phyloP scores from a whole-genome alignment of 2,329 filamentous ascomycete genomes.

The Camillea tinctor region DNA sequence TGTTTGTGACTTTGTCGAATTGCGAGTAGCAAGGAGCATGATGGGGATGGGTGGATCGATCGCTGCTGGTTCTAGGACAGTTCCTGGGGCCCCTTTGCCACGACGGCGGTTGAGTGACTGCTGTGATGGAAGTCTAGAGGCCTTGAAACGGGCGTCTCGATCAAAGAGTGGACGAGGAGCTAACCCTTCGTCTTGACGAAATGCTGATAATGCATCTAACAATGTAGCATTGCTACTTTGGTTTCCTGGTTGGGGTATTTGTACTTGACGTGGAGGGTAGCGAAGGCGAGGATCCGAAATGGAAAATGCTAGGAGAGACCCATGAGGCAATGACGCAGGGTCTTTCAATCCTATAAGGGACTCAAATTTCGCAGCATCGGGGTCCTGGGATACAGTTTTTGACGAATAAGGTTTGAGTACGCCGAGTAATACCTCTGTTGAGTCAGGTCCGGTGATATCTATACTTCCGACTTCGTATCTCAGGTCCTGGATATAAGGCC shows the following conservation, averaged over 20 bases:
- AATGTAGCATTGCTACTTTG: slow-evolving; percentile 35
- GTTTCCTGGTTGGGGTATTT: slow-evolving; percentile 34
- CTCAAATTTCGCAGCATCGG: slow-evolving; percentile 49
- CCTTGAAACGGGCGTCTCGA: slow-evolving; percentile 61
- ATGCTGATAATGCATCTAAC: slow-evolving; percentile 61
- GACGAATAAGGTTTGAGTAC: slow-evolving; percentile 57
- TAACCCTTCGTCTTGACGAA: slow-evolving; percentile 61
- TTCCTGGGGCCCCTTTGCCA: slow-evolving; percentile 60
- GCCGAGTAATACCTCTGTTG: slow-evolving; percentile 73
- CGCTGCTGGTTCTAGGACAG: slow-evolving; percentile 53
- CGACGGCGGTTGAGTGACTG: slow-evolving; percentile 79
- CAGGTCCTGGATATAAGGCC: slow-evolving; percentile 64
- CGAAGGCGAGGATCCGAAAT: slow-evolving; percentile 77
- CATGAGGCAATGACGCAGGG: slow-evolving; percentile 65
- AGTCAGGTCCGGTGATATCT: slow-evolving; percentile 63
- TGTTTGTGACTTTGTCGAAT: slow-evolving; percentile 44
- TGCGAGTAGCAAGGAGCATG: slow-evolving; percentile 63
- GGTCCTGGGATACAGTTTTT: slow-evolving; percentile 32
- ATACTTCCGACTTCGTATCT: slow-evolving; percentile 66
- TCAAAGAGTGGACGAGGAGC: slow-evolving; percentile 62
- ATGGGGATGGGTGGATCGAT: slow-evolving; percentile 77
- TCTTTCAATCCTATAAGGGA: slow-evolving; percentile 62
- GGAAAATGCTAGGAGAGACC: slow-evolving; percentile 70
- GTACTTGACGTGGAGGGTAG: slow-evolving; percentile 65
- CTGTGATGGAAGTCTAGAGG: slow-evolving; percentile 69